These are phyloP conservation scores for Mortierella sp. DNA, from an alignment of 371 early-diverging fungal genomes.

Conservation along the genomic window DNA sequence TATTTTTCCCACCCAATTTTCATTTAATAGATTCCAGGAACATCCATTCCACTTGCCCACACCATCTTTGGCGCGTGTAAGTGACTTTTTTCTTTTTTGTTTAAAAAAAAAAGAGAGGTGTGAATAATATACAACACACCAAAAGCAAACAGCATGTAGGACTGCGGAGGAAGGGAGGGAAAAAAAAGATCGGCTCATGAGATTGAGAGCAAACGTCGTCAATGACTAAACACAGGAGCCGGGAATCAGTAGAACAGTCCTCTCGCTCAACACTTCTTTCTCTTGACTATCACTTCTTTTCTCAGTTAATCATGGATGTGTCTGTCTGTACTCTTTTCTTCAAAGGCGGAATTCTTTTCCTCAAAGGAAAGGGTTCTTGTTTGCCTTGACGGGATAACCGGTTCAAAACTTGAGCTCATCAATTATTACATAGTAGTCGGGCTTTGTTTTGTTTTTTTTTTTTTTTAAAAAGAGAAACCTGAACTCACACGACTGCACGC, in stretches of 20 bases:
- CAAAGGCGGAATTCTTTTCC: neutral
- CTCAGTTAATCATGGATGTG: neutral
- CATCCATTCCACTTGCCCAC: slow-evolving; percentile 40
- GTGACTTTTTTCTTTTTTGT: slow-evolving; percentile 8
- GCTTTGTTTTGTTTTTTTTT: too few relatives aligned
- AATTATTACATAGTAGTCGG: too few relatives aligned
- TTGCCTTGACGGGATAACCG: neutral
- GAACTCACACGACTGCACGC: neutral
- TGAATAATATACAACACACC: neutral
- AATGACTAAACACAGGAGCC: neutral
- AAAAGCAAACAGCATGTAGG: neutral
- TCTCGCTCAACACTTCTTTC: neutral
- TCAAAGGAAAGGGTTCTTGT: neutral
- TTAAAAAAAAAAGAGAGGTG: neutral
- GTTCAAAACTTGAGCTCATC: neutral
- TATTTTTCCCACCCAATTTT: neutral
- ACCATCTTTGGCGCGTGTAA: slow-evolving; percentile 52
- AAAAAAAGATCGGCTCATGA: neutral
- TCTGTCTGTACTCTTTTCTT: neutral
- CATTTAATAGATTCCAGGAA: slow-evolving; percentile 40
- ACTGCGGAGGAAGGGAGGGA: neutral
- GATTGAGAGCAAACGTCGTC: neutral
- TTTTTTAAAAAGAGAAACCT: neutral
- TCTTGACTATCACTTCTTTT: neutral
- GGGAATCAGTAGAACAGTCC: neutral